Conservation (phyloP, 2,329 filamentous ascomycete genomes). For the Xylaria sp. region DNA sequence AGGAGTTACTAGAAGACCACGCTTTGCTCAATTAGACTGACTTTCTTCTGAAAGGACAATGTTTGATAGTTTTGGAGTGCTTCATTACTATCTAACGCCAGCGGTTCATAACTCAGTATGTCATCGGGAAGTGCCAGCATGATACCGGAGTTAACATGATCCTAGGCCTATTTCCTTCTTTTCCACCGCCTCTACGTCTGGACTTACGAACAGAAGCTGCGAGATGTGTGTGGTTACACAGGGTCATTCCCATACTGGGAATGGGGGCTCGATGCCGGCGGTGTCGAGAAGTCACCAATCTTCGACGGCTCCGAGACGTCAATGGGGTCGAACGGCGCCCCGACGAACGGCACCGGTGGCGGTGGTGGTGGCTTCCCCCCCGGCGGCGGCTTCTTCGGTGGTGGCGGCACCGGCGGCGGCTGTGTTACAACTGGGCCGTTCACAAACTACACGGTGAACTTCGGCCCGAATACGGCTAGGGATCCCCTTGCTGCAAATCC, state of each 20-base stretch:
- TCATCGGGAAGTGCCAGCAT: not conserved
- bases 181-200: constrained; percentile 54
- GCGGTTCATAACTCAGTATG: constrained; percentile 49
- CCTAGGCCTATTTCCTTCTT: constrained; percentile 51
- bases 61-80: constrained; percentile 49
- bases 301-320: constrained; percentile 59
- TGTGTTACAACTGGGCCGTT: constrained; percentile 62
- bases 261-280: constrained; percentile 54
- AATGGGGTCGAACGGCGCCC: constrained; percentile 57
- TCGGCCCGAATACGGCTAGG: constrained; percentile 51
- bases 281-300: constrained; percentile 54
- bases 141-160: not conserved
- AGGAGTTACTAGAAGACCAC: not conserved
- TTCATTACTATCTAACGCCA: constrained; percentile 47
- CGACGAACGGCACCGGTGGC: constrained; percentile 41
- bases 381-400: constrained; percentile 51
- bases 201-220: constrained; percentile 51
- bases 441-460: constrained; percentile 53
- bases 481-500: constrained; percentile 54
- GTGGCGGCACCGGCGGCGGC: constrained; percentile 63
- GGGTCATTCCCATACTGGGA: constrained; percentile 48
- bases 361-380: constrained; percentile 11
- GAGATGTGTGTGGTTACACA: constrained; percentile 51
- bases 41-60: constrained; percentile 37
- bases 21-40: constrained; percentile 1